Base-by-base conservation (phyloP, 2,329 filamentous ascomycete species). In the Periglandula ipomoeae region DNA sequence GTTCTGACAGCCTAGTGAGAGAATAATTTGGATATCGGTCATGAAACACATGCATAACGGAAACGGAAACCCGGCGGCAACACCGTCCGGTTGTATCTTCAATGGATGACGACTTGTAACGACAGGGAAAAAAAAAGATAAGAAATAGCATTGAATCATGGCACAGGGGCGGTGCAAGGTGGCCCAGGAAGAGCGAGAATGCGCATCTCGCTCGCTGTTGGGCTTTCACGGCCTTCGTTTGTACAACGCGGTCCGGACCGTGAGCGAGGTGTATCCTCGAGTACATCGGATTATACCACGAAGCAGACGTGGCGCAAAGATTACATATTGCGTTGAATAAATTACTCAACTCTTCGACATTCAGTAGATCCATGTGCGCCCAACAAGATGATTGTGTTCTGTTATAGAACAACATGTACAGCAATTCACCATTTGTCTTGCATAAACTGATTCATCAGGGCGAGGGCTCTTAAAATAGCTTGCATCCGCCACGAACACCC, bases 251-350 rank as follows among this genome's bases (percentile, higher is more conserved):
- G 20, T 37, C 46, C 26, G 39, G 35, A 47, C 22, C 8, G 24
- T 13, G 24, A 47, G 24, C 45, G 27, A 24, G 10, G 35, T 32
- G 45, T 47, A 22, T 23, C 26, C 13, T 27, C 24, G 22, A 35
- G 26, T 34, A 24, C 32, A 27, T n/a, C 20, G 15, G 13, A 34
- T 34, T 32, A 45, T 41, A 42, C 40, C 32, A 39, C 17, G 15
- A 13, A 37, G 47, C 39, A 26, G 44, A 47, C 11, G 30, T 19
- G n/a, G 30, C 26, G 38, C 44, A 46, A 35, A 32, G 38, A 46
- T 32, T 46, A 46, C 23, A 20, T 37, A 35, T 39, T 23, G 24
- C 44, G 23, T 39, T 50, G 19, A 38, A 46, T 22, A 49, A 13
- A 37, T 41, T 5, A 19, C 23, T 3, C 13, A 44, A 17, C 38